Evolutionary conservation across 2,329 filamentous ascomycete species (phyloP).

Genomic region (Epichloe uncinata): DNA sequence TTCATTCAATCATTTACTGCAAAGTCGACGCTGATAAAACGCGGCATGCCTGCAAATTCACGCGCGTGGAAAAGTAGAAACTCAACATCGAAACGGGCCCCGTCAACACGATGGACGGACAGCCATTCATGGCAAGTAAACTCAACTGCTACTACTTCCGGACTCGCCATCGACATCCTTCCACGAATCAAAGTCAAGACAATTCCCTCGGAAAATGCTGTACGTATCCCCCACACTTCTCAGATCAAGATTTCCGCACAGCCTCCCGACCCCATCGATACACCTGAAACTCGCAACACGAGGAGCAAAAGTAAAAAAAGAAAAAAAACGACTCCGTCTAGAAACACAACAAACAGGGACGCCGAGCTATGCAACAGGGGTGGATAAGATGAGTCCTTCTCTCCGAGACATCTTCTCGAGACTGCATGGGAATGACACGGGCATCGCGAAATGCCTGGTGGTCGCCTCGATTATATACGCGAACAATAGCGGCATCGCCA

Average conservation of each 20-base stretch:
- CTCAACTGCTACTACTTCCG: no score
- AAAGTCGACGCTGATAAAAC: no score
- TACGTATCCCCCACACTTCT: neutral
- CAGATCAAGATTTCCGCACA: neutral
- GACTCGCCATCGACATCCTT: no score
- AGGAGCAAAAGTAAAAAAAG: neutral
- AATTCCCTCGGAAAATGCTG: neutral
- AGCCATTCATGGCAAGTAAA: no score
- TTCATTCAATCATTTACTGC: no score
- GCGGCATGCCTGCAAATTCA: no score
- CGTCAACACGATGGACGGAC: no score
- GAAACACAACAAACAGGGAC: neutral
- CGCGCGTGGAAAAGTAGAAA: no score
- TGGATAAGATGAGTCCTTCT: neutral
- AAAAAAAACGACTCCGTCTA: neutral
- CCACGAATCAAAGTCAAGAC: neutral
- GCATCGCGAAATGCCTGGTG: neutral
- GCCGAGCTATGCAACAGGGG: constrained; percentile 2
- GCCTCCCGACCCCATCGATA: neutral
- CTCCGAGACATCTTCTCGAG: neutral
- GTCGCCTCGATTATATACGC: neutral
- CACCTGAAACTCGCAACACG: neutral
- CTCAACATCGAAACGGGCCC: no score
- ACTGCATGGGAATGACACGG: neutral
- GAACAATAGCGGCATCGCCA: neutral